Evolutionary conservation across 768 basidiomycete species (phyloP).

Genomic region (Mycena galopus): DNA sequence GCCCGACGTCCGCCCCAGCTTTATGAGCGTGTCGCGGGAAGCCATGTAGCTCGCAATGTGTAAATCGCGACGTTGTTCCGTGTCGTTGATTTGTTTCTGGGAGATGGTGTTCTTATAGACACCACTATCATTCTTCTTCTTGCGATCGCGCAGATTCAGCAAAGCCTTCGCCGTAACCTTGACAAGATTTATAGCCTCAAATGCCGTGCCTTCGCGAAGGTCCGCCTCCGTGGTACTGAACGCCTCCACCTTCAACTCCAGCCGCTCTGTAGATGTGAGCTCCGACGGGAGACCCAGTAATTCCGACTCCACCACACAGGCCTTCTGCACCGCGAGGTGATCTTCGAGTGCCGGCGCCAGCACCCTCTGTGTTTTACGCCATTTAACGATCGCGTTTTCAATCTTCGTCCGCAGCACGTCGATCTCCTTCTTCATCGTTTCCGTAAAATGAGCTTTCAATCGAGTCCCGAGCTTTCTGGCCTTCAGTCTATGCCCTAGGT

Average conservation of each 20-base stretch:
- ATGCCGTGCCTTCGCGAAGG: neutral
- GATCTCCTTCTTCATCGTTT: neutral
- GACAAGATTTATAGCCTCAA: neutral
- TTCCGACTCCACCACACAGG: neutral
- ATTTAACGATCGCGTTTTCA: neutral
- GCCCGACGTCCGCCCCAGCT: neutral
- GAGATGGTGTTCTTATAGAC: constrained; percentile 9
- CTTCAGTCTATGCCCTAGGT: neutral
- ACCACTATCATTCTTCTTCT: neutral
- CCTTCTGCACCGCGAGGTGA: neutral
- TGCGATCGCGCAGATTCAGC: neutral
- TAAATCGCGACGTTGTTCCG: neutral
- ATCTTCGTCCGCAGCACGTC: neutral
- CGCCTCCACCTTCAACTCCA: neutral
- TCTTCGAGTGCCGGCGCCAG: neutral
- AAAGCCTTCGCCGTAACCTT: neutral
- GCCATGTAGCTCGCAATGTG: neutral
- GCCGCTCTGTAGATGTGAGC: neutral
- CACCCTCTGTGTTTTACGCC: neutral
- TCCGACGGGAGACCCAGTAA: neutral
- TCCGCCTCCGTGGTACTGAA: neutral
- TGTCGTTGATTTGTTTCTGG: constrained; percentile 11
- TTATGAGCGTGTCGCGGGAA: neutral
- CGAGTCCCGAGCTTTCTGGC: neutral
- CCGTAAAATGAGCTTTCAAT: neutral